Evolutionary conservation across 495 filamentous ascomycete species (phyloP).

Genomic region (Letharia lupina): DNA sequence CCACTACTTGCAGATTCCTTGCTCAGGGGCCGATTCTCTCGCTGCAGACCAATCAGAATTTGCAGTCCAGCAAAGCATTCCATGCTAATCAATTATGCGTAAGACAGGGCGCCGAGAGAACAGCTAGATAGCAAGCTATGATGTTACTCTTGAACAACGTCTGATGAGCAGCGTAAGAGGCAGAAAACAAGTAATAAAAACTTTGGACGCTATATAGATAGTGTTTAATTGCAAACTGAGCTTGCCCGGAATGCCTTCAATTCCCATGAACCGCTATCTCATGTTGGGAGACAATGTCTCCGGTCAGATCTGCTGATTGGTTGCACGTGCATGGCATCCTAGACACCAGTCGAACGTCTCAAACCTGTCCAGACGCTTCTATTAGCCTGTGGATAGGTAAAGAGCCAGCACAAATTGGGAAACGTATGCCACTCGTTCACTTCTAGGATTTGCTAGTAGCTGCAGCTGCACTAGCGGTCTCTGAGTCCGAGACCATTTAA

Average conservation of each 20-base stretch:
- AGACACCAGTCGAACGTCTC: neutral
- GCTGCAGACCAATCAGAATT: neutral
- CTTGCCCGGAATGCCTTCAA: neutral
- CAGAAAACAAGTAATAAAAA: neutral
- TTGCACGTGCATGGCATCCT: neutral
- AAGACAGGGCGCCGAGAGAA: constrained; percentile 11
- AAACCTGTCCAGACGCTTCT: neutral
- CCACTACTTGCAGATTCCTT: no score
- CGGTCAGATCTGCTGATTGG: neutral
- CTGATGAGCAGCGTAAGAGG: neutral
- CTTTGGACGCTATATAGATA: neutral
- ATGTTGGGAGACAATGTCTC: neutral
- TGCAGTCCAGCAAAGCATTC: neutral
- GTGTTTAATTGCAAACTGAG: neutral
- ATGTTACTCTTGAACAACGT: neutral
- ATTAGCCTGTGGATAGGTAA: neutral
- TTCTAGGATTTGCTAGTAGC: neutral
- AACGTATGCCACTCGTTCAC: neutral
- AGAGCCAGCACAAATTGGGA: neutral
- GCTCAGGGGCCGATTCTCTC: neutral
- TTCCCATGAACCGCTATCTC: neutral
- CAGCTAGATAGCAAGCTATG: constrained; percentile 8
- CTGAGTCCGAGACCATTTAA: neutral
- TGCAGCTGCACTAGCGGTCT: neutral
- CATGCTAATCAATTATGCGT: constrained; percentile 1